A percentile compares a stretch with the other conserved stretches of the same genome.
phyloP scores from a whole-genome alignment of 169 alveolate species.

The Ichthyophthirius multifiliis region DNA sequence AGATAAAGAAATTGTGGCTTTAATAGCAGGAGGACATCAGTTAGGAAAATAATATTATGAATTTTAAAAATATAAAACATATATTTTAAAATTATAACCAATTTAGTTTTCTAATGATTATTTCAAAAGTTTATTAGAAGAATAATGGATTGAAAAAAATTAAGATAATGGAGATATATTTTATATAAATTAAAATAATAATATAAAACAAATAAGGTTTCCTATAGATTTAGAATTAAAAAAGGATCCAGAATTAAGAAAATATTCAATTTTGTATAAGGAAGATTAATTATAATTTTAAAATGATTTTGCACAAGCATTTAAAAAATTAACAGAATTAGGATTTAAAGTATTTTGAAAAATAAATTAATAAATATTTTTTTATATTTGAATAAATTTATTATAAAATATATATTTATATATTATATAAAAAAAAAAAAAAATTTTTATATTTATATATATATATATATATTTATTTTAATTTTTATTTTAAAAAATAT shows the following conservation, averaged over 20 bases:
- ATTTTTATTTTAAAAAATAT: too few species aligned
- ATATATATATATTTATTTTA: too few species aligned
- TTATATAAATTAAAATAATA: neutral
- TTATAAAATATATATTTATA: too few species aligned
- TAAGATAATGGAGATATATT: conserved; percentile 10
- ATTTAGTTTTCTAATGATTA: neutral
- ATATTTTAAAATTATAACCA: neutral
- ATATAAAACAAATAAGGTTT: conserved; percentile 3
- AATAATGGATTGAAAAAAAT: conserved; percentile 1
- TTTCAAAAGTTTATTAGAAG: neutral
- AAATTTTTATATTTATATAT: too few species aligned
- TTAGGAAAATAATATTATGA: conserved; percentile 8
- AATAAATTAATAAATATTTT: too few species aligned
- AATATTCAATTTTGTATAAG: neutral
- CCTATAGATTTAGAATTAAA: conserved; percentile 13
- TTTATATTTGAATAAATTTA: too few species aligned
- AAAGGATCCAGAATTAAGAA: conserved; percentile 3
- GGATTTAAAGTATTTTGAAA: neutral
- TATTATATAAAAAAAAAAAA: too few species aligned
- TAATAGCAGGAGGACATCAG: conserved; percentile 18
- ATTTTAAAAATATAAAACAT: neutral
- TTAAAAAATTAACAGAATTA: conserved; percentile 14
- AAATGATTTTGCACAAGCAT: neutral
- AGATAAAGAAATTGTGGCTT: conserved; percentile 16
- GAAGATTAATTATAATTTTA: neutral